These are phyloP conservation scores for Scutellaria minor DNA, from an alignment of 257 asterid genomes.

Conservation along the genomic window DNA sequence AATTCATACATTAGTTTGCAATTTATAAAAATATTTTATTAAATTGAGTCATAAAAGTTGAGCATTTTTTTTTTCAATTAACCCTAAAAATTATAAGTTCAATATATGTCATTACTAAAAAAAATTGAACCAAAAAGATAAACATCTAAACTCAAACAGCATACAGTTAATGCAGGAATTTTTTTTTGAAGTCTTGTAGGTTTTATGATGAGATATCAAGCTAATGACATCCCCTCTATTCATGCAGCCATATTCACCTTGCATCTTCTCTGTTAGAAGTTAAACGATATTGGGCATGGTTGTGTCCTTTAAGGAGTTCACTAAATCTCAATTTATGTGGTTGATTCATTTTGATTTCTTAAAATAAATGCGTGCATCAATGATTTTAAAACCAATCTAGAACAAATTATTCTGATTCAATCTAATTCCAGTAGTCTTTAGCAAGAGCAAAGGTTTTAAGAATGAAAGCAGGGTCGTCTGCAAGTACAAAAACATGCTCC, in stretches of 20 bases:
- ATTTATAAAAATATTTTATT: too few species aligned
- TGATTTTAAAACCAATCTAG: background rate
- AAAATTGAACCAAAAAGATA: background rate
- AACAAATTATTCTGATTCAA: constrained; percentile 12
- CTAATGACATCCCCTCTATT: background rate
- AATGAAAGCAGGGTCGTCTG: background rate
- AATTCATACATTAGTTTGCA: too few species aligned
- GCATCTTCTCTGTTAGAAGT: constrained; percentile 11
- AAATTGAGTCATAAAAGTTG: too few species aligned
- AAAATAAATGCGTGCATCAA: background rate
- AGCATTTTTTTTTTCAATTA: too few species aligned
- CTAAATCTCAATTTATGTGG: background rate
- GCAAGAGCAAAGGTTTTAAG: background rate
- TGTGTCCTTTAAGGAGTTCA: constrained; percentile 1
- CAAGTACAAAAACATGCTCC: background rate
- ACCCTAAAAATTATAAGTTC: background rate
- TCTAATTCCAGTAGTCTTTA: constrained; percentile 21
- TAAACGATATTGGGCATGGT: background rate
- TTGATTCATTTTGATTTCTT: background rate
- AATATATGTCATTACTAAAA: background rate
- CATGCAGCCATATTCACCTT: constrained; percentile 16
- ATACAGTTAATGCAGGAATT: background rate
- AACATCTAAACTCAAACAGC: constrained; percentile 14
- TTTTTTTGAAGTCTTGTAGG: background rate
- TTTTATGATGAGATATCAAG: constrained; percentile 3